A percentile compares a stretch with the other conserved stretches of the same genome.
Conservation (phyloP, 2,329 filamentous ascomycete genomes). For the Cordyceps javanica region DNA sequence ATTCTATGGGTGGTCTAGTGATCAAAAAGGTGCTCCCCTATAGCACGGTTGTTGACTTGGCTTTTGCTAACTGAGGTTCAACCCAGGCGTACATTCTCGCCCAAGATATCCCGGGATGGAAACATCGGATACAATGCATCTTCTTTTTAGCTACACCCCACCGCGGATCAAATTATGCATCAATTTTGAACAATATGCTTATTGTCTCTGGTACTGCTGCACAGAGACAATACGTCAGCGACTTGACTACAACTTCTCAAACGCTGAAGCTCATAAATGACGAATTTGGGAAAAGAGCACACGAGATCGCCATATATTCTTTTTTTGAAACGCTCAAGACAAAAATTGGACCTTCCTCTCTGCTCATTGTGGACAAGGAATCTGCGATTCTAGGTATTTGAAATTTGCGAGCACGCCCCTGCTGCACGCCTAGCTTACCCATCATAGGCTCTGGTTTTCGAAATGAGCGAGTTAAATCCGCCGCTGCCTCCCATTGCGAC, state of each 20-base stretch:
- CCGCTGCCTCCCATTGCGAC: slow-evolving; percentile 23
- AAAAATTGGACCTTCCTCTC: slow-evolving; percentile 18
- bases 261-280: slow-evolving; percentile 26
- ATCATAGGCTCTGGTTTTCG: slow-evolving; percentile 15
- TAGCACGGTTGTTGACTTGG: no score
- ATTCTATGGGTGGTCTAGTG: slow-evolving; percentile 27
- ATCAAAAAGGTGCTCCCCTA: slow-evolving; percentile 29
- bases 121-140: slow-evolving; percentile 21
- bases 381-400: slow-evolving; percentile 26
- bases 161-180: slow-evolving; percentile 25
- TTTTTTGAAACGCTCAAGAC: slow-evolving; percentile 29
- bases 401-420: not conserved
- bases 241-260: slow-evolving; percentile 20
- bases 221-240: slow-evolving; percentile 20
- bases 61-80: no score
- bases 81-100: slow-evolving; percentile 20
- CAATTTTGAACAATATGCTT: slow-evolving; percentile 22
- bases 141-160: slow-evolving; percentile 32
- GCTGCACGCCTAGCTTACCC: not conserved
- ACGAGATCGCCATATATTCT: slow-evolving; percentile 24
- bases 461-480: slow-evolving; percentile 20
- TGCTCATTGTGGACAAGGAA: slow-evolving; percentile 25
- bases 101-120: slow-evolving; percentile 10
- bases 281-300: slow-evolving; percentile 22
- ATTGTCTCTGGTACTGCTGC: slow-evolving; percentile 14